Conservation (phyloP, 2,329 filamentous ascomycete genomes). For the Falciphora oryzae region DNA sequence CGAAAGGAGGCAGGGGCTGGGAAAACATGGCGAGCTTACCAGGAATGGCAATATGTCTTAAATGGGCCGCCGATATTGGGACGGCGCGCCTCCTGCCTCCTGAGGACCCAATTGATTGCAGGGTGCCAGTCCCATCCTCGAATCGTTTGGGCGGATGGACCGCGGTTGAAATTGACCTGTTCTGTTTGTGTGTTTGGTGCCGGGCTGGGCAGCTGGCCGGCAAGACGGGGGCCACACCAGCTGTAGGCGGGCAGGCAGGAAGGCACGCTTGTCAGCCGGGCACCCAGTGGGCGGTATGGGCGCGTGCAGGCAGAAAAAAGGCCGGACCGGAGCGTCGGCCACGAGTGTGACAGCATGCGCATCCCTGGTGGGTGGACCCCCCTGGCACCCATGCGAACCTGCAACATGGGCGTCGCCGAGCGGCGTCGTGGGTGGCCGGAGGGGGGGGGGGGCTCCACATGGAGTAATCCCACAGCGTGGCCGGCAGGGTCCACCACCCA, state of each 20-base stretch:
- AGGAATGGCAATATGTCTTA: not conserved
- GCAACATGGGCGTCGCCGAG: constrained; percentile 10
- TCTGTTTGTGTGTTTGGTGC: too few species aligned
- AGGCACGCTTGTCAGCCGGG: too few species aligned
- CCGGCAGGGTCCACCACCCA: constrained; percentile 23
- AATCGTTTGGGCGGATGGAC: not conserved
- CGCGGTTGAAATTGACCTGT: too few species aligned
- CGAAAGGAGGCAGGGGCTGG: too few species aligned
- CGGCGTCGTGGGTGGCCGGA: constrained; percentile 3
- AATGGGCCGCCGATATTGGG: not conserved
- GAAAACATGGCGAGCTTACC: too few species aligned
- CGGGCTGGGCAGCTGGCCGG: not conserved
- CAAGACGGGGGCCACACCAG: too few species aligned
- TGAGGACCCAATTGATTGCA: not conserved
- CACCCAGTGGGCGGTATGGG: not conserved
- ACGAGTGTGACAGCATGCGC: not conserved
- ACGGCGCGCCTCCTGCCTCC: not conserved
- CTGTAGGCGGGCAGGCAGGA: too few species aligned
- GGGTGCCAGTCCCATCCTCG: not conserved
- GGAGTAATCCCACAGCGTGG: constrained; percentile 13
- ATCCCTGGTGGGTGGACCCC: not conserved
- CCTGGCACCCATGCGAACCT: constrained; percentile 1
- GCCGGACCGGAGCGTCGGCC: not conserved
- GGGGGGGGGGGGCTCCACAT: constrained; percentile 5
- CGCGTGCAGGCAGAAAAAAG: not conserved